A percentile compares a stretch with the other conserved stretches of the same genome.
Conservation (phyloP, 495 filamentous ascomycete genomes). For the Penicillium ochrochloron region DNA sequence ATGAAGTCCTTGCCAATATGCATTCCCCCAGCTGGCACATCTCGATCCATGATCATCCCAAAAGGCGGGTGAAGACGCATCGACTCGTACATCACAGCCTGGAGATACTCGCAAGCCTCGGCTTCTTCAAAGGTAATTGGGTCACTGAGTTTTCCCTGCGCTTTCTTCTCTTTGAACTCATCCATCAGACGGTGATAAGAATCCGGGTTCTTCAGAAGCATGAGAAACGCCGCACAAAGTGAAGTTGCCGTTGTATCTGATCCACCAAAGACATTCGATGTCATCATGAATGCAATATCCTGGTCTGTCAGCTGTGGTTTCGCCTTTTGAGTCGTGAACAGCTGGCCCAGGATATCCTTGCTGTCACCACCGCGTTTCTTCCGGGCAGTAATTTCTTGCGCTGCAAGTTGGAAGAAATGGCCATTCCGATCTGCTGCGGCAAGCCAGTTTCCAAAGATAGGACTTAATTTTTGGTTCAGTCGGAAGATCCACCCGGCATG, state of each 20-base stretch:
- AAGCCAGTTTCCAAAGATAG: not conserved
- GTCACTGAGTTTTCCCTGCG: not conserved
- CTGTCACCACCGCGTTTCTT: slow-evolving; percentile 1
- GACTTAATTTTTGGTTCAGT: not conserved
- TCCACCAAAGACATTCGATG: not conserved
- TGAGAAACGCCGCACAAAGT: not conserved
- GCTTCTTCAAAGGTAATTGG: slow-evolving; percentile 5
- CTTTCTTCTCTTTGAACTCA: not conserved
- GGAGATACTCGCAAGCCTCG: slow-evolving; percentile 6
- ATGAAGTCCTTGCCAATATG: slow-evolving; percentile 1
- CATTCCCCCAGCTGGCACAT: slow-evolving; percentile 1
- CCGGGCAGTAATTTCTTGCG: not conserved
- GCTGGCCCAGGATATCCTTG: slow-evolving; percentile 4
- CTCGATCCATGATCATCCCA: slow-evolving; percentile 8
- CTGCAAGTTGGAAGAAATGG: slow-evolving; percentile 2
- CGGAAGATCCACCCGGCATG: slow-evolving; percentile 7
- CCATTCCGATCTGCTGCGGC: slow-evolving; percentile 3
- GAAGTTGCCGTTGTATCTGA: slow-evolving; percentile 4
- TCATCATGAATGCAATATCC: slow-evolving; percentile 8
- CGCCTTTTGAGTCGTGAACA: not conserved
- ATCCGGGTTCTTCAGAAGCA: slow-evolving; percentile 4
- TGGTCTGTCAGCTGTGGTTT: slow-evolving; percentile 1
- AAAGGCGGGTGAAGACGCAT: slow-evolving; percentile 3
- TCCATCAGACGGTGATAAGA: not conserved
- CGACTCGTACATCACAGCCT: slow-evolving; percentile 4